Conservation (phyloP, 2,329 filamentous ascomycete species). For the Neurospora sp. region DNA sequence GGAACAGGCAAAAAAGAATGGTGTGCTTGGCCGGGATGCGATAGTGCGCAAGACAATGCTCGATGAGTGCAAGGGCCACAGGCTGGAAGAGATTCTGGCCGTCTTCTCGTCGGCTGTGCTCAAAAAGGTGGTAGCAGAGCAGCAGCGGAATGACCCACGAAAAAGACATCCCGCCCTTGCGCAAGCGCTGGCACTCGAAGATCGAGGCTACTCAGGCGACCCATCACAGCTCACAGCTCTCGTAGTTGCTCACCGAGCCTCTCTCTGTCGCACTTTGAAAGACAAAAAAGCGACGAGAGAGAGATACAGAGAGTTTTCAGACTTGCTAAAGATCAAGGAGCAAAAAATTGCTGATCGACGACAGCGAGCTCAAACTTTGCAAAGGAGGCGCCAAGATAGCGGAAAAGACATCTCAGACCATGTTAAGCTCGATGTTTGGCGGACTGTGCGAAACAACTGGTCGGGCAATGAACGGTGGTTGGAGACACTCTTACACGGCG, state of each 20-base stretch:
- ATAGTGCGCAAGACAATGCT: constrained; percentile 89
- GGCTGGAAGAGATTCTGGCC: constrained; percentile 77
- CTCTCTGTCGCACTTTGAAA: constrained; percentile 49
- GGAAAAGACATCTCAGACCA: constrained; percentile 30
- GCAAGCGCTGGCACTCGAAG: constrained; percentile 47
- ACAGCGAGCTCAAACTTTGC: constrained; percentile 31
- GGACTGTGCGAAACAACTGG: constrained; percentile 64
- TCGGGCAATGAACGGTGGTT: constrained; percentile 67
- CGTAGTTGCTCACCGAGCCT: constrained; percentile 62
- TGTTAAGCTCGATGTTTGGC: constrained; percentile 42
- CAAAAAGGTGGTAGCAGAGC: constrained; percentile 50
- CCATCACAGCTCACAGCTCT: constrained; percentile 52
- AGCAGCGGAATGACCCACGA: constrained; percentile 12
- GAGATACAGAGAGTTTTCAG: constrained; percentile 54
- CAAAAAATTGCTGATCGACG: constrained; percentile 44
- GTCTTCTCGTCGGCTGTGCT: constrained; percentile 77
- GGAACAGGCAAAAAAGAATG: constrained; percentile 80
- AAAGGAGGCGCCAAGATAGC: constrained; percentile 16
- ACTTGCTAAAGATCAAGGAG: constrained; percentile 55
- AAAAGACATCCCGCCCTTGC: constrained; percentile 36
- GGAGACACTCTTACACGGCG: constrained; percentile 59
- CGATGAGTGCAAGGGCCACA: constrained; percentile 89
- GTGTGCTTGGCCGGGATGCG: constrained; percentile 67
- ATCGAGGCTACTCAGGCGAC: constrained; percentile 45
- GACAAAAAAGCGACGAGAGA: constrained; percentile 50